These are phyloP conservation scores for Artemisia tridentata DNA, from an alignment of 129 eudicot species.

Conservation along the genomic window DNA sequence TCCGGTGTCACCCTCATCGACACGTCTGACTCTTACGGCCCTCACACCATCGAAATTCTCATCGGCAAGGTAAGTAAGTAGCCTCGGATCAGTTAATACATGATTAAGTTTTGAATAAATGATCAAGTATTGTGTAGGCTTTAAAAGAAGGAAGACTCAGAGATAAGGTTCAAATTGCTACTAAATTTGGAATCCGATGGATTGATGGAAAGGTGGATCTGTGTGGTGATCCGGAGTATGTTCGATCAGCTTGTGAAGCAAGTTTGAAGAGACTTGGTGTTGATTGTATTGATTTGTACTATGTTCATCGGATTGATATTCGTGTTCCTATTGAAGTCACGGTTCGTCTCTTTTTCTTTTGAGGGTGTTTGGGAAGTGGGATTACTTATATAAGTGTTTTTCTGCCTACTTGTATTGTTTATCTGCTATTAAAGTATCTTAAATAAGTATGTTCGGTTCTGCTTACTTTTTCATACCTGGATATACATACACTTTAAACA, in stretches of 20 bases:
- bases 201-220: background rate
- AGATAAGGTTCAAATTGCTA: constrained; percentile 39
- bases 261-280: constrained; percentile 48
- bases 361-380: background rate
- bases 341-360: constrained; percentile 13
- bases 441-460: too few species aligned
- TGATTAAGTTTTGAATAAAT: background rate
- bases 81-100: background rate
- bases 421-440: too few species aligned
- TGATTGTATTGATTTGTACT: constrained; percentile 48
- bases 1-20: constrained; percentile 45
- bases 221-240: constrained; percentile 41
- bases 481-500: too few species aligned
- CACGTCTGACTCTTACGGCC: constrained; percentile 55
- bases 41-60: constrained; percentile 48
- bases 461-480: too few species aligned
- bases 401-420: too few species aligned
- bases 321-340: constrained; percentile 48
- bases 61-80: constrained; percentile 36
- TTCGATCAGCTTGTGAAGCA: constrained; percentile 43
- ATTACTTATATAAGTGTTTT: too few species aligned
- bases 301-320: constrained; percentile 44
- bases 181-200: constrained; percentile 38
- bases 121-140: constrained; percentile 32
- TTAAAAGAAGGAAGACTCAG: constrained; percentile 33